Evolutionary conservation across 176 grass and related monocot genomes (phyloP), one percentile per base, ranked within the genome.

Genomic region (Pharus latifolius): DNA sequence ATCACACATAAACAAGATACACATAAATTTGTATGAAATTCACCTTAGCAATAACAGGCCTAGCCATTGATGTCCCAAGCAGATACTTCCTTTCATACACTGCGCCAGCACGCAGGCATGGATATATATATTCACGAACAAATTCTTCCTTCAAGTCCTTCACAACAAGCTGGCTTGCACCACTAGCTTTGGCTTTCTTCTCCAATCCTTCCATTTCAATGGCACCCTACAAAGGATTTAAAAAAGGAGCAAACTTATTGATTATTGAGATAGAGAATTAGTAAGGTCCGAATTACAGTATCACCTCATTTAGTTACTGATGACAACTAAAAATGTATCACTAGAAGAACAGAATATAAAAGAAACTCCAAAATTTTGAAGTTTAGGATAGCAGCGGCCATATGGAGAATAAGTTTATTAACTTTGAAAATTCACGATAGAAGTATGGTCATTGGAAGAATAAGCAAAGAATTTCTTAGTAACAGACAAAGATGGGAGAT

Each of bases 41-140:
- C 41, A 99, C 95, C 95, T 99, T 94, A 29, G 95, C 95, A 78
- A 94, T 99, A 85, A 94, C 84, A 76, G 90, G 95, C 41, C 95
- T 83, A 76, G 95, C 95, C 90, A 99, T 94, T 27, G 95, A 99
- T 63, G 95, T 99, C 51, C 90, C 95, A 66, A 99, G 87, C 23
- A 99, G 81, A 81, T 99, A 99, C 69, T 99, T 99, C 41, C 90
- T 91, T 90, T 99, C 95, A 78, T 99, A 99, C 56, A 99, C 77
- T 57, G 95, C 90, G 78, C 90, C 95, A 56, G 95, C 87, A 74
- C 87, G 87, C 49, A 99, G 69, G 70, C 95, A 91, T 25, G 90
- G 95, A 56, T 83, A 99, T 79, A 99, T 94, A 58, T 90, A 91
- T 79, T 94, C 90, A 52, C 77, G 55, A 56, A 99, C 90, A 81